Base-by-base conservation (phyloP, 345 rosid species). In the Boechera retrofracta region DNA sequence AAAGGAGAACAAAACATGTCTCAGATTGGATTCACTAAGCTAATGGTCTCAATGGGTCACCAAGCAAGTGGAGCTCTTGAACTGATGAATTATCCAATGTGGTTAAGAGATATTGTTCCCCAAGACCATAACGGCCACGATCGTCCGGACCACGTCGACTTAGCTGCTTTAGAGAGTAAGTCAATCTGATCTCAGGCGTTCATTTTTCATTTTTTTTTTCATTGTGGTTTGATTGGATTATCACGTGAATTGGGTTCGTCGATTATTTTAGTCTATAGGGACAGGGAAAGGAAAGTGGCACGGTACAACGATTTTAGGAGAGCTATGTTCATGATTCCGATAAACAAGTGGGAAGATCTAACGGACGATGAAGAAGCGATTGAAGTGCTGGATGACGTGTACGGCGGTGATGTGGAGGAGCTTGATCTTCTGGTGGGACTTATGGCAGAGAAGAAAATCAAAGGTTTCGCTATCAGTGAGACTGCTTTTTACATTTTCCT, bases 21-120 rank as follows among this genome's bases (percentile, higher is more conserved):
- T 18, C 31, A 58, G 47, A 84, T 85, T 61, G 93, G 90, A 60
- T 85, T 85, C 52, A 71, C 63, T 0, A 64, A 64, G 35, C 76
- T 78, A 55, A 70, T 89, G 75, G 88, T 89, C 1, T 89, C 93
- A 55, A 87, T 87, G 93, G 93, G 93, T 13, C 89, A 88, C 48
- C 93, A 88, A 73, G 89, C 90, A 39, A 32, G 85, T 41, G 93
- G 90, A 0, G 89, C 86, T 2, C 66, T 88, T 12, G 81, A 81
- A 62, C 84, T 87, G 2, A 84, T 84, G 87, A 89, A 87, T 35
- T 89, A 89, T 81, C 93, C 93, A 18, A 5, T 3, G 9, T 89
- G 86, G 86, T 68, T 84, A 1, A 79, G 87, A n/a, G 77, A 85
- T 64, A 63, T 85, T 12, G 39, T 82, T 4, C 38, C 86, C 3